Evolutionary conservation across 306 rosid genomes (phyloP), one percentile per base, ranked within the genome.

Genomic region (Ochetophila trinervis): DNA sequence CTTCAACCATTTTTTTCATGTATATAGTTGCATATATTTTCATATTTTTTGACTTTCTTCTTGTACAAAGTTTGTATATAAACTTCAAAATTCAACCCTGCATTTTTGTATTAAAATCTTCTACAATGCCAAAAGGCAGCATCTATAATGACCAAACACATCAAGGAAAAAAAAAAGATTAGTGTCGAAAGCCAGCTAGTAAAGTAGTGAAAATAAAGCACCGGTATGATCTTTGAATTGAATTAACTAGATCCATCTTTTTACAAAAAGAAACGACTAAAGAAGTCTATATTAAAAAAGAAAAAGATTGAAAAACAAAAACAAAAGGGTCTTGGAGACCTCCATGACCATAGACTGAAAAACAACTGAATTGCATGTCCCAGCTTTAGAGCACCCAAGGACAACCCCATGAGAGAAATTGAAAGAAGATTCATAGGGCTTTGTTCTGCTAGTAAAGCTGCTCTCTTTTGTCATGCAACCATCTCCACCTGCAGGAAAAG

Each of bases 381-480:
- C 65, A 36, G 60, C 75, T 62, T 66, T 73, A 56, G 3, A 72
- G 71, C 69, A 70, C 66, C 68, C 68, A 24, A 57, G 53, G 52
- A 68, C 68, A 53, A 67, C 42, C 23, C 45, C 52, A 62, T 5
- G 30, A 20, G 19, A 48, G 54, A 58, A n/a, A 35, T 22, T 49
- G 48, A 66, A 37, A 56, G 59, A 57, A 60, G 53, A 73, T 50
- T n/a, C 19, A 62, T 54, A 63, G 42, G 17, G 62, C 52, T 71
- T 66, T 72, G 65, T 68, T 68, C 71, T 18, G 20, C 82, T 89
- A 88, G 75, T 87, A 89, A 85, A 92, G 95, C 62, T 79, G 89
- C 48, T 89, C 95, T 77, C 54, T 89, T 72, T 82, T 87, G 68
- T 86, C 84, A 70, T 87, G 89, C 85, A 76, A 82, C 95, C 96